Evolutionary conservation across 2,329 filamentous ascomycete species (phyloP).

Genomic region (Arthroderma sp.): DNA sequence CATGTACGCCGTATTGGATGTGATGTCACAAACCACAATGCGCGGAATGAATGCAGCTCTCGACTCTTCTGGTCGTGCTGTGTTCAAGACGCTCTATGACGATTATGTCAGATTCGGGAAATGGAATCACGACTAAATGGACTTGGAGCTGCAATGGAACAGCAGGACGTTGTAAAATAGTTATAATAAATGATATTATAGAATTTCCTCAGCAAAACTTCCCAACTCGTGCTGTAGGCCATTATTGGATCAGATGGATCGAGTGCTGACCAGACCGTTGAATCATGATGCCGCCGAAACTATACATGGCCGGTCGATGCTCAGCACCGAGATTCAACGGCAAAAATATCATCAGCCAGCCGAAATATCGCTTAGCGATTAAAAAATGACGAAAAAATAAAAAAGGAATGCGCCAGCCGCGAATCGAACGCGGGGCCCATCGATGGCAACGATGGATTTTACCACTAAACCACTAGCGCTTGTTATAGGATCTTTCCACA

Average conservation of each 20-base stretch:
- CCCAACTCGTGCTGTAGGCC: no score
- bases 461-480: constrained; percentile 36
- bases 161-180: constrained; percentile 10
- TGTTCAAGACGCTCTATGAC: constrained; percentile 41
- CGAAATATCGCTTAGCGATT: no score
- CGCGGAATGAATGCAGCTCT: constrained; percentile 39
- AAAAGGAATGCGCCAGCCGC: constrained; percentile 18
- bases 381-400: neutral
- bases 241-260: no score
- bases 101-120: constrained; percentile 37
- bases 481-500: no score
- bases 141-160: constrained; percentile 40
- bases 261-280: no score
- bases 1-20: constrained; percentile 40
- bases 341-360: no score
- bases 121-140: constrained; percentile 31
- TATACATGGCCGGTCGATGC: no score
- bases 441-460: constrained; percentile 43
- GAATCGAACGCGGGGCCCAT: constrained; percentile 38
- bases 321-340: no score
- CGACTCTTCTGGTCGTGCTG: constrained; percentile 38
- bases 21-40: constrained; percentile 38
- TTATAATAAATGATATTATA: neutral
- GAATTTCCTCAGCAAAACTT: no score
- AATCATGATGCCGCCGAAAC: no score